Base-by-base conservation (phyloP, 495 filamentous ascomycete species). In the Xylaria flabelliformis region DNA sequence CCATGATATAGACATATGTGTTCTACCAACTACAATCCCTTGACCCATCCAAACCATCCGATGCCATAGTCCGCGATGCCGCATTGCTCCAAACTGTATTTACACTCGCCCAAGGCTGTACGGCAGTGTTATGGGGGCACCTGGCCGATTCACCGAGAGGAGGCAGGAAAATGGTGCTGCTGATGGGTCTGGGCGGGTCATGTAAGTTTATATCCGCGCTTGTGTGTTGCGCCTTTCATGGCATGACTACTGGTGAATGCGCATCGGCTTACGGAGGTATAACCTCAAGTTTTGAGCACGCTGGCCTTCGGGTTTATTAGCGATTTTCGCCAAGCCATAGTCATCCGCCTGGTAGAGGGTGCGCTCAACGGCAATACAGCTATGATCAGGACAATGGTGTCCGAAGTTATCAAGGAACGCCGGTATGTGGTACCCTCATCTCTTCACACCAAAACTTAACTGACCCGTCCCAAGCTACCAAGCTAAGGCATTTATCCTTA, bases 351-450 rank as follows among this genome's bases (percentile, higher is more conserved):
- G 48, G 81, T 91, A 71, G 91, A 89, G 46, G 91, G 91, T 32
- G 85, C 85, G 4, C 82, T 92, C 72, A 93, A 93, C 77, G 91
- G 91, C 0, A 91, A 89, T 44, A 88, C 91, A 21, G 90, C 89
- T 10, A 90, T 91, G 36, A 90, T 91, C 79, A 82, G 90, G 72
- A 91, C 90, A 1, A 90, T 90, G 86, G 88, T 91, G 74, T 84
- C 84, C 12, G 89, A 91, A 77, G 90, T 90, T 71, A 86, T 91
- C 36, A 86, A 85, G 79, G 89, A 90, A 75, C 90, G 90, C 77
- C 84, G 83, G 77, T 90, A 86, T 72, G 91, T 92, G 80, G 87
- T 86, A n/a, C 82, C 90, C 46, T 91, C 91, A 1, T 94, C 93
- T 63, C 73, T 93, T 48, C 77, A 10, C 44, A 29, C 17, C 8